These are phyloP conservation scores for Ascobolus immersus DNA, from an alignment of 495 filamentous ascomycete species.

Conservation along the genomic window DNA sequence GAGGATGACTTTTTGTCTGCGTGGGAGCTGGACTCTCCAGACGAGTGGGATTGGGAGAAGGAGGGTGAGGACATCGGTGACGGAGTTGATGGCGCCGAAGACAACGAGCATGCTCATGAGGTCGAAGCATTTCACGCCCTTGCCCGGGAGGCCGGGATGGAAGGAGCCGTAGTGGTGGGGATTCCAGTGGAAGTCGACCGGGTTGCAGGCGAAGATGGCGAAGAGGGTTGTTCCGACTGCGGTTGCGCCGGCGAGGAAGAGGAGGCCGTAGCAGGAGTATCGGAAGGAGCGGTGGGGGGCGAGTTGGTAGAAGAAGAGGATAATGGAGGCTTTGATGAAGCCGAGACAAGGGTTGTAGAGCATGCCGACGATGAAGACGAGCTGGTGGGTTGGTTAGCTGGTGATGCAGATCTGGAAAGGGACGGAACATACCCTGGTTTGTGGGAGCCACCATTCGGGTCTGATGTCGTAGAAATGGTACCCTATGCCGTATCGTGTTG, in stretches of 20 bases:
- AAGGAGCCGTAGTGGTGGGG: constrained; percentile 15
- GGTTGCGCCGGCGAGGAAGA: constrained; percentile 5
- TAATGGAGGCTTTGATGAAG: constrained; percentile 11
- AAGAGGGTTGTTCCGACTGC: constrained; percentile 10
- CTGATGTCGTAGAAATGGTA: no score
- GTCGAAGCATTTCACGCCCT: constrained; percentile 26
- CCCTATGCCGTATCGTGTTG: no score
- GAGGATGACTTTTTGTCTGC: constrained; percentile 22
- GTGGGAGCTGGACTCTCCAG: constrained; percentile 22
- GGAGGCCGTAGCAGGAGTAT: constrained; percentile 2
- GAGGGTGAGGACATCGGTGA: constrained; percentile 17
- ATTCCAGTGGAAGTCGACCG: constrained; percentile 17
- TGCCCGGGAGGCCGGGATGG: constrained; percentile 25
- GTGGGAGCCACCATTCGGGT: no score
- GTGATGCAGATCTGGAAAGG: no score
- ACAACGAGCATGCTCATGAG: constrained; percentile 22
- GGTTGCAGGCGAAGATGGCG: constrained; percentile 28
- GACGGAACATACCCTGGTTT: no score
- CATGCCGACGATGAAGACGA: constrained; percentile 2
- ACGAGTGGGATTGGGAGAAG: constrained; percentile 25
- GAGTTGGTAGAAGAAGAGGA: constrained; percentile 12
- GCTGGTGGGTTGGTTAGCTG: no score
- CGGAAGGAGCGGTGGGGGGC: constrained; percentile 5
- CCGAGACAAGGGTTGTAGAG: constrained; percentile 10
- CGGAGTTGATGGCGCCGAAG: constrained; percentile 24